A percentile compares a stretch with the other conserved stretches of the same genome.
Evolutionary conservation across 306 rosid species (phyloP).

Genomic region (Adenanthera pavonina): DNA sequence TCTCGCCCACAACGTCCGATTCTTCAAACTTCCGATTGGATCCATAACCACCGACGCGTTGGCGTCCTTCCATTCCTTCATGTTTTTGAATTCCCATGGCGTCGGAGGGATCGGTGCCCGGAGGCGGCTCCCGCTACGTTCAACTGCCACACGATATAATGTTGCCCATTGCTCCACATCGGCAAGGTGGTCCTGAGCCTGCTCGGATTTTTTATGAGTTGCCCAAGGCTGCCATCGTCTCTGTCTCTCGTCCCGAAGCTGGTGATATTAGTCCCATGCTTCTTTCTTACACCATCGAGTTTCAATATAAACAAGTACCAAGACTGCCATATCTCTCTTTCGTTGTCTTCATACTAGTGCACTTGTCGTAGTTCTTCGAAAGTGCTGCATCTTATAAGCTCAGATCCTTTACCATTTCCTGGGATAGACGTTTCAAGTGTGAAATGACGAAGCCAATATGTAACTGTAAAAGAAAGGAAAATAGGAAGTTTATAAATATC

Average conservation of each 20-base stretch:
- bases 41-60: slow-evolving; percentile 34
- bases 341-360: slow-evolving; percentile 8
- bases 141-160: slow-evolving; percentile 69
- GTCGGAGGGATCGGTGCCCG: slow-evolving; percentile 72
- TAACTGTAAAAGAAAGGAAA: slow-evolving; percentile 7
- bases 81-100: slow-evolving; percentile 51
- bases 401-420: slow-evolving; percentile 1
- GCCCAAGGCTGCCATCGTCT: slow-evolving; percentile 75
- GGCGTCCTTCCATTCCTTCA: slow-evolving; percentile 18
- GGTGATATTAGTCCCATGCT: slow-evolving; percentile 92
- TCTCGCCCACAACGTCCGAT: slow-evolving; percentile 38
- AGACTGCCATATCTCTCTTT: neutral
- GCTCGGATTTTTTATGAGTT: slow-evolving; percentile 83
- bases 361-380: slow-evolving; percentile 12
- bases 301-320: slow-evolving; percentile 82
- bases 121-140: slow-evolving; percentile 61
- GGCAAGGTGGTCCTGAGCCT: slow-evolving; percentile 51
- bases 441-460: slow-evolving; percentile 24
- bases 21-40: slow-evolving; percentile 25
- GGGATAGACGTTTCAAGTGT: neutral
- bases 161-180: slow-evolving; percentile 54
- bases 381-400: slow-evolving; percentile 22
- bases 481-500: slow-evolving; percentile 21
- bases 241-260: slow-evolving; percentile 97
- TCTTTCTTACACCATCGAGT: slow-evolving; percentile 84